These are phyloP conservation scores for Linum trigynum DNA, from an alignment of 345 rosid species.

Conservation along the genomic window DNA sequence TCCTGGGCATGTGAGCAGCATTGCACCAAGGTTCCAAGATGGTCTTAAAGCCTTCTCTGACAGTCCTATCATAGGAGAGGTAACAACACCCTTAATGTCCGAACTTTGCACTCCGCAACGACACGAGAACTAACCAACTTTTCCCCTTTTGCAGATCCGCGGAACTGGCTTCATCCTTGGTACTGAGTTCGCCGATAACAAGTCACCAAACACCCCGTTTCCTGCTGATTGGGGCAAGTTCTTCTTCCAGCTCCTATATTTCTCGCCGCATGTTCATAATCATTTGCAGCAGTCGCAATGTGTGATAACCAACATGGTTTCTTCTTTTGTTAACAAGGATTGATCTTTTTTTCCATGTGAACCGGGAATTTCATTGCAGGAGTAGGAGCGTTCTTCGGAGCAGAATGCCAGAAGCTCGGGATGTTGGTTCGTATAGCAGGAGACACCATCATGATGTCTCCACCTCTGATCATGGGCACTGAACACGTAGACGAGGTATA, in stretches of 20 bases:
- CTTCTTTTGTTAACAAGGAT: no score
- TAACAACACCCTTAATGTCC: constrained; percentile 6
- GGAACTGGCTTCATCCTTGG: constrained; percentile 90
- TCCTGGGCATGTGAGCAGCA: constrained; percentile 36
- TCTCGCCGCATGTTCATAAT: no score
- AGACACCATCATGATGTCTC: constrained; percentile 86
- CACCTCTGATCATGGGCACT: constrained; percentile 64
- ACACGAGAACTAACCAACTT: no score
- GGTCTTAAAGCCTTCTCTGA: constrained; percentile 68
- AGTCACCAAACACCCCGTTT: constrained; percentile 80
- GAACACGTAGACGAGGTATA: constrained; percentile 72
- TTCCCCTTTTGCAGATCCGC: constrained; percentile 37
- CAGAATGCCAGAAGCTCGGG: constrained; percentile 68
- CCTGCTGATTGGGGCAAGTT: constrained; percentile 93
- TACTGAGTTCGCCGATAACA: constrained; percentile 78
- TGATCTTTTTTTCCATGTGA: no score
- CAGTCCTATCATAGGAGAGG: constrained; percentile 95
- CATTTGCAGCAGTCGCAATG: no score
- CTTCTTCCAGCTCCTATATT: background rate
- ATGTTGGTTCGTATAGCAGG: constrained; percentile 88
- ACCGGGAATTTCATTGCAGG: constrained; percentile 27
- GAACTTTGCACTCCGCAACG: no score
- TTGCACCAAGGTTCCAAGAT: constrained; percentile 72
- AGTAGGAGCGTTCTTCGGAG: constrained; percentile 77
- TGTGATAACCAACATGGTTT: no score